Percentiles rank a stretch among this genome's conserved stretches.
Evolutionary conservation across 208 protist genomes (phyloP).

Genomic region (Dictyostelium gargantuum): DNA sequence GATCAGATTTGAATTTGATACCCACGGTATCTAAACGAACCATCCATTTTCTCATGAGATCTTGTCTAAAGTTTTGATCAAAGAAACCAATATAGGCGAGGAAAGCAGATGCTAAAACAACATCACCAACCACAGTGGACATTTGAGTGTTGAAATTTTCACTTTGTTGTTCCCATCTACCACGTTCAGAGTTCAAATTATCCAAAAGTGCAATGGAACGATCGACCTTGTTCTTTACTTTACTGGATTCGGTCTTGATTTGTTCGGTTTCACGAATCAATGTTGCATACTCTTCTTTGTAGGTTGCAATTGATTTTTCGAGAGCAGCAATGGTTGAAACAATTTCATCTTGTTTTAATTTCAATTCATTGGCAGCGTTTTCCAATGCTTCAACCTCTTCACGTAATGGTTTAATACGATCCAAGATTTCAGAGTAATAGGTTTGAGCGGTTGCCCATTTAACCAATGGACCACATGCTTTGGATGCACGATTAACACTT

Average conservation of each 20-base stretch:
- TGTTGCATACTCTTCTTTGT: constrained; percentile 94
- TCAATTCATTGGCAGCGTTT: constrained; percentile 84
- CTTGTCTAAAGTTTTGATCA: constrained; percentile 92
- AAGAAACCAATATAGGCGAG: constrained; percentile 98
- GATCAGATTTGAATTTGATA: constrained; percentile 88
- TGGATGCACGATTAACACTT: constrained; percentile 92
- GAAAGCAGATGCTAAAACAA: constrained; percentile 94
- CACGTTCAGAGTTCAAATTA: constrained; percentile 92
- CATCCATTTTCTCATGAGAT: constrained; percentile 91
- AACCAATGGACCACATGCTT: constrained; percentile 95
- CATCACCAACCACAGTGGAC: constrained; percentile 95
- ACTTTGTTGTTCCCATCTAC: constrained; percentile 94
- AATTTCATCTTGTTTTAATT: constrained; percentile 74
- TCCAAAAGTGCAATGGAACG: constrained; percentile 92
- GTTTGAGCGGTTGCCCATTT: constrained; percentile 97
- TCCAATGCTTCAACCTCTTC: constrained; percentile 92
- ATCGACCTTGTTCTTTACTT: constrained; percentile 63
- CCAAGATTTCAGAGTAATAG: constrained; percentile 92
- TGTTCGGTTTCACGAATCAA: constrained; percentile 92
- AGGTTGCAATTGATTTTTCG: constrained; percentile 88
- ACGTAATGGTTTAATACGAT: constrained; percentile 93
- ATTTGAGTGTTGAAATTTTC: constrained; percentile 90
- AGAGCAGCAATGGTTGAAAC: constrained; percentile 87
- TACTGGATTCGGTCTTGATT: constrained; percentile 87
- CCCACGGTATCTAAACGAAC: constrained; percentile 81